Conservation (phyloP, 2,329 filamentous ascomycete genomes). For the Arthrobotrys musiformis region DNA sequence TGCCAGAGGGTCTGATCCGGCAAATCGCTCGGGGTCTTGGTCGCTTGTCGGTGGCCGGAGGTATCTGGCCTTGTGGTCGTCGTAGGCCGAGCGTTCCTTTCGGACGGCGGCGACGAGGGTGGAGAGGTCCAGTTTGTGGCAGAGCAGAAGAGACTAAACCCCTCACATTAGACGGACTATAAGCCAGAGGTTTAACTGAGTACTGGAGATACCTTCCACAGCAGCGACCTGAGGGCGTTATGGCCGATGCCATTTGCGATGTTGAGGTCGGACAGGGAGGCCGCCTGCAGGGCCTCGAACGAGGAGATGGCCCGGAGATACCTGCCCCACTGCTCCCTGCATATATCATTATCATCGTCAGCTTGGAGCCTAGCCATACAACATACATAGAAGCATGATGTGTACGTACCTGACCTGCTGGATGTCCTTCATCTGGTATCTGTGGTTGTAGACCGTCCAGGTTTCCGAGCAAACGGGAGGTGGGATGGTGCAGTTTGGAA, state of each 20-base stretch:
- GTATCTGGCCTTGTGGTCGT: conserved; percentile 53
- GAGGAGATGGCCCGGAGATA: conserved; percentile 51
- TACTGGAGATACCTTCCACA: conserved; percentile 39
- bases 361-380: neutral
- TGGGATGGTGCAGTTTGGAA: neutral
- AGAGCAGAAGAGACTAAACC: conserved; percentile 36
- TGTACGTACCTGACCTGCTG: conserved; percentile 41
- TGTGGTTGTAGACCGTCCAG: neutral
- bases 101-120: conserved; percentile 49
- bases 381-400: neutral
- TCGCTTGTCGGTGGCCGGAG: conserved; percentile 45
- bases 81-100: conserved; percentile 57
- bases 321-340: conserved; percentile 44
- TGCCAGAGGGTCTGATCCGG: conserved; percentile 76
- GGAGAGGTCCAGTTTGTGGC: conserved; percentile 53
- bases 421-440: conserved; percentile 56
- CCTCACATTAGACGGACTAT: neutral
- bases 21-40: conserved; percentile 50
- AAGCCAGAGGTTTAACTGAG: neutral
- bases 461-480: neutral
- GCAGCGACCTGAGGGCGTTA: conserved; percentile 40
- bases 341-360: neutral
- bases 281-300: conserved; percentile 53
- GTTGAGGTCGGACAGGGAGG: conserved; percentile 50
- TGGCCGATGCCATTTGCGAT: conserved; percentile 47